Conservation (phyloP, 2,329 filamentous ascomycete genomes). For the Pestalotiopsis sp. region DNA sequence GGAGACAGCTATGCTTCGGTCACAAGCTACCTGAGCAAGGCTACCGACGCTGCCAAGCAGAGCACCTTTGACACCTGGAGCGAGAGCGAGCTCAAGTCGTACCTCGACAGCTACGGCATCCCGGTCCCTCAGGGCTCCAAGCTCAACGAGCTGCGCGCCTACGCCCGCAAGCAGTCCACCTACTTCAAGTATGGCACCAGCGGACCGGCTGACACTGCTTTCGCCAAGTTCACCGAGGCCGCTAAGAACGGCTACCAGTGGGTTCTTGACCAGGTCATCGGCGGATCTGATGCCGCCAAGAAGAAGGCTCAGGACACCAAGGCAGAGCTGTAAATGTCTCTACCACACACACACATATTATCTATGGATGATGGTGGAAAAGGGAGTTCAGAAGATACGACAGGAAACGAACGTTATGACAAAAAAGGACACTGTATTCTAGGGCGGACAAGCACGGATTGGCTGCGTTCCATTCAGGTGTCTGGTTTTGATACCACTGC, state of each 20-base stretch:
- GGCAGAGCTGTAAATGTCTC: constrained; percentile 51
- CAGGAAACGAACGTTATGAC: constrained; percentile 12
- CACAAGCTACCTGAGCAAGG: constrained; percentile 70
- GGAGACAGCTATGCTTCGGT: constrained; percentile 66
- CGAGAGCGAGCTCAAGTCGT: constrained; percentile 73
- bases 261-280: constrained; percentile 50
- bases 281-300: constrained; percentile 52
- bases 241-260: constrained; percentile 53
- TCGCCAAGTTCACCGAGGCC: constrained; percentile 62
- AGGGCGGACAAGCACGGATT: constrained; percentile 1
- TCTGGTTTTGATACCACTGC: constrained; percentile 7
- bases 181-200: constrained; percentile 79
- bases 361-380: neutral
- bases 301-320: constrained; percentile 48
- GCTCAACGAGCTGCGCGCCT: constrained; percentile 70
- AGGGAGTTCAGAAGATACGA: neutral
- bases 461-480: neutral
- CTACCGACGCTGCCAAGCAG: constrained; percentile 68
- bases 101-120: constrained; percentile 79
- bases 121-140: constrained; percentile 68
- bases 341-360: neutral
- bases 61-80: constrained; percentile 75
- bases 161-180: constrained; percentile 72
- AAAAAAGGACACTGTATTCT: constrained; percentile 12
- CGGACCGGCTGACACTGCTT: constrained; percentile 65